Percentiles rank a stretch among this genome's conserved stretches.
Evolutionary conservation across 2,329 filamentous ascomycete species (phyloP).

Genomic region (Aspergillus brasiliensis): DNA sequence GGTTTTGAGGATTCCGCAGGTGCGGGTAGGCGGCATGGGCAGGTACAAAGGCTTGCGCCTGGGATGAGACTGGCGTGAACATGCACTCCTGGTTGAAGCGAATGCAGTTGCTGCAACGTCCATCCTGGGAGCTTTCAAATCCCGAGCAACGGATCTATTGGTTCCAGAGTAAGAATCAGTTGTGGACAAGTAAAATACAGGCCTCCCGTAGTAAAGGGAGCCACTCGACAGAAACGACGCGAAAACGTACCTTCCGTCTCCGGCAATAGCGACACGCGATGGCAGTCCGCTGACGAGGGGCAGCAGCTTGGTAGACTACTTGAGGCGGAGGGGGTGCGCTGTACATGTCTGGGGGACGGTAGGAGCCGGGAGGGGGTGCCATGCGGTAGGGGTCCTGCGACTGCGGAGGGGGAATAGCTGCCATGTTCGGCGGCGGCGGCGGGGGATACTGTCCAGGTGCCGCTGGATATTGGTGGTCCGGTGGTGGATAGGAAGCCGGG

Average conservation of each 20-base stretch:
- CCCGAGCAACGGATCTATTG: conserved; percentile 73
- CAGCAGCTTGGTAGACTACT: conserved; percentile 48
- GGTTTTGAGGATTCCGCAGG: conserved; percentile 46
- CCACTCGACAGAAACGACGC: not conserved
- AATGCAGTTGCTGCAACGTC: conserved; percentile 71
- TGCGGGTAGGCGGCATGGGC: conserved; percentile 67
- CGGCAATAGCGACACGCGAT: conserved; percentile 56
- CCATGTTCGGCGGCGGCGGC: conserved; percentile 42
- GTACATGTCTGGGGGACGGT: conserved; percentile 47
- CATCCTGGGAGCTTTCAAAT: conserved; percentile 71
- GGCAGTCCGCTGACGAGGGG: conserved; percentile 54
- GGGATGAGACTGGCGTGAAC: conserved; percentile 74
- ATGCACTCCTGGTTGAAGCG: conserved; percentile 76
- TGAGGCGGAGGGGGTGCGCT: conserved; percentile 41
- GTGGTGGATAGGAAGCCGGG: conserved; percentile 33
- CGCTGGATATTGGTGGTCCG: conserved; percentile 36
- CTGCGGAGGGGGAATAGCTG: conserved; percentile 43
- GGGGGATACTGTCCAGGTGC: conserved; percentile 39
- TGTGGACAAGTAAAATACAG: not conserved
- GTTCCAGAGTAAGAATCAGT: conserved; percentile 9
- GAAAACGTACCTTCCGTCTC: conserved; percentile 51
- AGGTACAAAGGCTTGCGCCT: conserved; percentile 73
- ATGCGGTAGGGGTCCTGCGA: conserved; percentile 48
- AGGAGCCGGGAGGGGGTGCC: conserved; percentile 46
- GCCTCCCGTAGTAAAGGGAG: not conserved